Conservation (phyloP, 2,329 filamentous ascomycete species). For the Botryosphaeria dothidea region DNA sequence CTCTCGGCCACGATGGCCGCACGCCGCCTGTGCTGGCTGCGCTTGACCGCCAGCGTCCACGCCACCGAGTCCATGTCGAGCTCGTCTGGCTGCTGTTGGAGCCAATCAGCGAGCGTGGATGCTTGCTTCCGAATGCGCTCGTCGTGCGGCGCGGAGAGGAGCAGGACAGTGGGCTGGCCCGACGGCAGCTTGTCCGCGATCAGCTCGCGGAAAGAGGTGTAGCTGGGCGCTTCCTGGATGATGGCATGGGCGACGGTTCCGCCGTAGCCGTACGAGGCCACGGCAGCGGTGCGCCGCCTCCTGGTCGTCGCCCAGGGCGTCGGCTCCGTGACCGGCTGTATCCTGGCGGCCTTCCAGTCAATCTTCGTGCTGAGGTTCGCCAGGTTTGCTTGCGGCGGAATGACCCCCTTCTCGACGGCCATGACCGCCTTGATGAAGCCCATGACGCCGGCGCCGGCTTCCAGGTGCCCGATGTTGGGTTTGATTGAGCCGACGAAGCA, state of each 20-base stretch:
- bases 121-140: constrained; percentile 31
- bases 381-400: constrained; percentile 39
- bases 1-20: constrained; percentile 27
- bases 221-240: constrained; percentile 31
- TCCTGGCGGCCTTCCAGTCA: constrained; percentile 30
- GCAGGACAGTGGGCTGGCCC: constrained; percentile 18
- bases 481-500: constrained; percentile 31
- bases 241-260: constrained; percentile 47
- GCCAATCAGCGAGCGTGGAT: constrained; percentile 27
- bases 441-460: constrained; percentile 30
- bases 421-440: constrained; percentile 32
- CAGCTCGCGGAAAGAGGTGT: too few species aligned
- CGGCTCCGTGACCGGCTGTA: constrained; percentile 26
- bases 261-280: constrained; percentile 51
- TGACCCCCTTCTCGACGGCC: constrained; percentile 29
- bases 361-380: constrained; percentile 35
- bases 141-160: constrained; percentile 35
- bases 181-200: too few species aligned
- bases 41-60: constrained; percentile 31
- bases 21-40: constrained; percentile 34
- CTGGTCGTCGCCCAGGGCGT: constrained; percentile 23
- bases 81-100: constrained; percentile 9
- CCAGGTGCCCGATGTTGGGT: constrained; percentile 34
- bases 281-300: constrained; percentile 37
- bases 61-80: constrained; percentile 26